A percentile compares a stretch with the other conserved stretches of the same genome.
These are phyloP conservation scores for Paracamarosporium sp. DNA, from an alignment of 2,329 filamentous ascomycete species.

Conservation along the genomic window DNA sequence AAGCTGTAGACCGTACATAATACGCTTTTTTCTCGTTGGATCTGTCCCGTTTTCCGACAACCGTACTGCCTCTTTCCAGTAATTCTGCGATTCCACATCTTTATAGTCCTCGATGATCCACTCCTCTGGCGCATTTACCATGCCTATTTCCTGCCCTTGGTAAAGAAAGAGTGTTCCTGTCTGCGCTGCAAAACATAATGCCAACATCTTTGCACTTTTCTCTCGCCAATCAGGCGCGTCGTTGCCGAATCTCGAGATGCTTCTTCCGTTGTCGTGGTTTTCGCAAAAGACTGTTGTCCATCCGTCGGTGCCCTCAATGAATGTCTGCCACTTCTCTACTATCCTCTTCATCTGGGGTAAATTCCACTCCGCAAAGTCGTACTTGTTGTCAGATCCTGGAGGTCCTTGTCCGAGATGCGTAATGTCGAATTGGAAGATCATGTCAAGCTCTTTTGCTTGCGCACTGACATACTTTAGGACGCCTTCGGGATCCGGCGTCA, in stretches of 20 bases:
- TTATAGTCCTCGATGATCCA: constrained; percentile 66
- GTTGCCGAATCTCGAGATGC: constrained; percentile 60
- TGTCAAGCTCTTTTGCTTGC: constrained; percentile 51
- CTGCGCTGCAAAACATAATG: constrained; percentile 56
- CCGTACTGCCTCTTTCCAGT: constrained; percentile 46
- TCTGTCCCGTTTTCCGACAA: constrained; percentile 36
- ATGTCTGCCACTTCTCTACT: constrained; percentile 54
- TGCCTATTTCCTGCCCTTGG: constrained; percentile 68
- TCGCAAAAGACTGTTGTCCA: constrained; percentile 68
- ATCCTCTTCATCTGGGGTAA: constrained; percentile 51
- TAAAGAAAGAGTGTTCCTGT: constrained; percentile 66
- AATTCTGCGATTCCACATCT: constrained; percentile 64
- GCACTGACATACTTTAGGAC: constrained; percentile 53
- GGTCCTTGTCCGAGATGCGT: constrained; percentile 43
- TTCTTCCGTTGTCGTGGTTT: constrained; percentile 68
- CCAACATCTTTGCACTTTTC: constrained; percentile 61
- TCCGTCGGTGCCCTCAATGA: constrained; percentile 56
- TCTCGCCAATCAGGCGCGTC: constrained; percentile 55
- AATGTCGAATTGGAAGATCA: constrained; percentile 59
- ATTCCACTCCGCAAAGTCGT: constrained; percentile 46
- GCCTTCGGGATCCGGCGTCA: constrained; percentile 50
- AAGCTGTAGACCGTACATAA: constrained; percentile 59
- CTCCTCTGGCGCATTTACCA: constrained; percentile 59
- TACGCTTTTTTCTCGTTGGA: constrained; percentile 40
- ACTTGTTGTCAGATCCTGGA: constrained; percentile 40